Evolutionary conservation across 306 rosid genomes (phyloP).

Genomic region (Cucurbita ficifolia): DNA sequence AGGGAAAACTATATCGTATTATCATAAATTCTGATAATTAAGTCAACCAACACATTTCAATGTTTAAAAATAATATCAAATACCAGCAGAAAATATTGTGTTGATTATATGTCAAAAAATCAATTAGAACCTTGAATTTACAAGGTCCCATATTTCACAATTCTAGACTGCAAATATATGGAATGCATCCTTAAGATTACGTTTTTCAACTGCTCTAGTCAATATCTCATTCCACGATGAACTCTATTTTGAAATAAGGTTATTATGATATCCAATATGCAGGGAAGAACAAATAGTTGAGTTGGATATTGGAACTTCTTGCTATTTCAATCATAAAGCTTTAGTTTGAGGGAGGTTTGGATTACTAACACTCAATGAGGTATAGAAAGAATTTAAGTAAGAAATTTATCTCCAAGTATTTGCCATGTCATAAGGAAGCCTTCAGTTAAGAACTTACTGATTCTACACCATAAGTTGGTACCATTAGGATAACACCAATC

Average conservation of each 20-base stretch:
- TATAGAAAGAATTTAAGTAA: background rate
- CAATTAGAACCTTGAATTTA: background rate
- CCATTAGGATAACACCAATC: slow-evolving; percentile 90
- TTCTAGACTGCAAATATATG: background rate
- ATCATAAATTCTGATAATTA: background rate
- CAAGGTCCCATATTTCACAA: background rate
- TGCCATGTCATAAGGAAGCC: background rate
- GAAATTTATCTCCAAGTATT: background rate
- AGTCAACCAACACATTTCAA: background rate
- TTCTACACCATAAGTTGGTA: slow-evolving; percentile 90
- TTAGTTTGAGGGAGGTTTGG: background rate
- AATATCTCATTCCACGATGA: background rate
- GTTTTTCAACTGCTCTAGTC: background rate
- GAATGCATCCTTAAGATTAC: background rate
- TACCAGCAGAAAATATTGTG: background rate
- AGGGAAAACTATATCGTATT: background rate
- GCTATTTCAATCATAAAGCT: background rate
- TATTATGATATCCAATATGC: background rate
- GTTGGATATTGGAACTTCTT: background rate
- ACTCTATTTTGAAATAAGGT: background rate
- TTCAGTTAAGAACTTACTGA: slow-evolving; percentile 46
- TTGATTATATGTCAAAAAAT: background rate
- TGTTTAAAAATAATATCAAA: background rate
- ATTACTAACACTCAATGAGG: background rate
- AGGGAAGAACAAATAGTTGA: background rate